Evolutionary conservation across 352 stramenopile species (phyloP).

Genomic region (Phytophthora ramorum): DNA sequence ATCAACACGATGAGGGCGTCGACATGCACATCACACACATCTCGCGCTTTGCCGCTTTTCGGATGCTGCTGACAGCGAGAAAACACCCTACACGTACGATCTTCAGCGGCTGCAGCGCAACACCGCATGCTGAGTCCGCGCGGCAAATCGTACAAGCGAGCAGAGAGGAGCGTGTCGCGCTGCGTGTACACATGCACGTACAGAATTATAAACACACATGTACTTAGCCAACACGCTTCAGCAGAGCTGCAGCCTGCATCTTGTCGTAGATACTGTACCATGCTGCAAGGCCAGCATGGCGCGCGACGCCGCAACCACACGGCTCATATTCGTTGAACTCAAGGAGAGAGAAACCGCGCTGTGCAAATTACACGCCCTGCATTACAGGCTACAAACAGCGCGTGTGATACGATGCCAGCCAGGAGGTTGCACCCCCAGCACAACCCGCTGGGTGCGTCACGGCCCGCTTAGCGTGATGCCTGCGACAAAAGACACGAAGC

Average conservation of each 20-base stretch:
- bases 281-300: neutral
- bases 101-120: slow-evolving; percentile 1
- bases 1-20: neutral
- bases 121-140: slow-evolving; percentile 2
- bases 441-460: neutral
- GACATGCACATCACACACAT: neutral
- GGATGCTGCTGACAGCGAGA: slow-evolving; percentile 4
- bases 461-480: neutral
- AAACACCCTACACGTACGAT: too few species aligned
- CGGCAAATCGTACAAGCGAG: slow-evolving; percentile 20
- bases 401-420: neutral
- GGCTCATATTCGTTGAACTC: slow-evolving; percentile 28
- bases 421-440: slow-evolving; percentile 6
- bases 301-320: slow-evolving; percentile 15
- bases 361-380: slow-evolving; percentile 14
- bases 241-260: slow-evolving; percentile 4
- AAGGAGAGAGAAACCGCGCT: slow-evolving; percentile 29
- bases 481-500: slow-evolving; percentile 23
- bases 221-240: slow-evolving; percentile 29
- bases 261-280: too few species aligned
- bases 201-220: neutral
- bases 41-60: slow-evolving; percentile 2
- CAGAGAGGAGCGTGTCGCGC: slow-evolving; percentile 7
- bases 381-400: neutral
- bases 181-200: neutral